Conservation (phyloP, 768 basidiomycete species). For the Galerina marginata region DNA sequence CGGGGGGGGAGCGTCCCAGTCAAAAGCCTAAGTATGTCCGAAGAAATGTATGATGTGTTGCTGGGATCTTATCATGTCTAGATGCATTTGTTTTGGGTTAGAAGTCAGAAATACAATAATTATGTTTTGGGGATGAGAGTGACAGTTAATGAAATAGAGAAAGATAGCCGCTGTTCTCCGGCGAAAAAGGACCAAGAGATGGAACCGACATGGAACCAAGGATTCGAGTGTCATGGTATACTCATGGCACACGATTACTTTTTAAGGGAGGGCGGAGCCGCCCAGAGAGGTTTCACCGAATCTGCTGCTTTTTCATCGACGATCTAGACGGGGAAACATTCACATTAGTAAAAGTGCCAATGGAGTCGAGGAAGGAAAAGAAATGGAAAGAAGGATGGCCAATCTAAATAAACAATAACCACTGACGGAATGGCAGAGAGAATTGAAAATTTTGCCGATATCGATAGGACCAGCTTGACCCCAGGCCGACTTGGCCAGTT, state of each 20-base stretch:
- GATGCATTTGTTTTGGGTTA: not conserved
- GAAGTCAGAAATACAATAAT: too few relatives aligned
- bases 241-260: slow-evolving; percentile 13
- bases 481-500: not conserved
- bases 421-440: not conserved
- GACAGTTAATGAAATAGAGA: too few relatives aligned
- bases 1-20: too few relatives aligned
- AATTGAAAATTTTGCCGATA: slow-evolving; percentile 6
- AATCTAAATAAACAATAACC: not conserved
- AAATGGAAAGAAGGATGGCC: slow-evolving; percentile 10
- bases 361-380: slow-evolving; percentile 4
- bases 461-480: slow-evolving; percentile 3
- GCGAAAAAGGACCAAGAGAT: slow-evolving; percentile 4
- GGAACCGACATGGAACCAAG: not conserved
- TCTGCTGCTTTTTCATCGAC: slow-evolving; percentile 39
- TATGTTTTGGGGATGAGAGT: too few relatives aligned
- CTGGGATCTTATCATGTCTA: not conserved
- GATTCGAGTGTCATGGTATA: not conserved
- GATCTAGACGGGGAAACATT: slow-evolving; percentile 23
- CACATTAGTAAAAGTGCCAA: slow-evolving; percentile 16
- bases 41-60: not conserved
- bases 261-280: slow-evolving; percentile 26
- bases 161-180: not conserved
- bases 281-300: slow-evolving; percentile 49
- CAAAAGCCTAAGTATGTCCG: too few relatives aligned